Percentiles rank a stretch among this genome's conserved stretches.
These are phyloP conservation scores for Hydnomerulius pinastri DNA, from an alignment of 768 basidiomycete species.

Conservation along the genomic window DNA sequence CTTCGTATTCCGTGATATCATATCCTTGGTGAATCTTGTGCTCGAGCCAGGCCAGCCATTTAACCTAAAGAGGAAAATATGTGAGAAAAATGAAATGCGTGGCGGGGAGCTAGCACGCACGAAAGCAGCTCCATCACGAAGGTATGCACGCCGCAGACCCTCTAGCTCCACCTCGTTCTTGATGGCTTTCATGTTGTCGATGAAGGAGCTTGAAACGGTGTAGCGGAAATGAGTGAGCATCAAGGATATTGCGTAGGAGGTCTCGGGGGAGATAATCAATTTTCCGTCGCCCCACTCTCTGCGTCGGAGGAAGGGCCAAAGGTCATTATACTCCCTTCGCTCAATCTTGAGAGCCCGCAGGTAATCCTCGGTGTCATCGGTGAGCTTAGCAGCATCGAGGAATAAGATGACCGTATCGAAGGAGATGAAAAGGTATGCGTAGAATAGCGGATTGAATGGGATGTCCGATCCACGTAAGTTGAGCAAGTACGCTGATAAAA, in stretches of 20 bases:
- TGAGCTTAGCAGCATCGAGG: slow-evolving; percentile 68
- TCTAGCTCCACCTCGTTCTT: slow-evolving; percentile 89
- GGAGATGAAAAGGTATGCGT: slow-evolving; percentile 79
- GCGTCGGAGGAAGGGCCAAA: slow-evolving; percentile 77
- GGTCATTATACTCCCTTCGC: slow-evolving; percentile 67
- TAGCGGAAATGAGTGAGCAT: slow-evolving; percentile 85
- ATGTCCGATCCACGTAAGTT: slow-evolving; percentile 91
- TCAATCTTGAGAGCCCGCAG: slow-evolving; percentile 58
- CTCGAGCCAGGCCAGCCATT: slow-evolving; percentile 92
- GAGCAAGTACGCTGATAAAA: slow-evolving; percentile 69
- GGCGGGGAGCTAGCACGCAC: slow-evolving; percentile 44
- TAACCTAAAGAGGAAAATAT: slow-evolving; percentile 43
- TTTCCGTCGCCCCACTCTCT: slow-evolving; percentile 82
- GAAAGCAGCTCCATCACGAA: slow-evolving; percentile 87
- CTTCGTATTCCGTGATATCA: slow-evolving; percentile 90
- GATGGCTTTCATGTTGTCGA: slow-evolving; percentile 79
- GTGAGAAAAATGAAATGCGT: slow-evolving; percentile 9
- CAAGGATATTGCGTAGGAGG: slow-evolving; percentile 80
- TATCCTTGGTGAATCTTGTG: slow-evolving; percentile 73
- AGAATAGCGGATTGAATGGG: slow-evolving; percentile 91
- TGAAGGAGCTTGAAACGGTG: slow-evolving; percentile 65
- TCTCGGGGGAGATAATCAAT: slow-evolving; percentile 71
- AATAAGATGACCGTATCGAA: slow-evolving; percentile 68
- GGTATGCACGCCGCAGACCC: slow-evolving; percentile 81
- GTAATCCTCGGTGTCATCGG: slow-evolving; percentile 57